Evolutionary conservation across 1,139 yeast species (phyloP), one percentile per base, ranked within the genome.

Genomic region (Yamadazyma trypodendri): DNA sequence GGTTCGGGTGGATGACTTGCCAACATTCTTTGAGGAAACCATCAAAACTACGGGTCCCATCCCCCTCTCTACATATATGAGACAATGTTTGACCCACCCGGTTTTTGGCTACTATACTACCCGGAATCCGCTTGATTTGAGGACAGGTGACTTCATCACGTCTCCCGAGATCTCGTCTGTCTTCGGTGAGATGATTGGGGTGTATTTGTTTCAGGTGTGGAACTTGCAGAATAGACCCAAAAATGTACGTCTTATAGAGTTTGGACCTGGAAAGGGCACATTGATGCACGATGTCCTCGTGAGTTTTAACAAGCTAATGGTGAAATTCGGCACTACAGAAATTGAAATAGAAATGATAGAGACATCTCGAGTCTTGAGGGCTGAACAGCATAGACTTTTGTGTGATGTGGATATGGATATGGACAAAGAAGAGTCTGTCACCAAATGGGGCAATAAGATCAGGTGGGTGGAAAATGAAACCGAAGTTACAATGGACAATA

Each of bases 231-330:
- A 70, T 2, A 61, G 58, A 29, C 86, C 89, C 0, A 24, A 46
- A 2, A 46, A 54, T 7, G 61, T 82, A 23, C 66, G 83, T 39
- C 52, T 87, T n/a, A 68, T 86, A n/a, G 96, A 87, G 56, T 79
- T 86, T 56, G 96, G 96, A 0, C 96, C 96, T 0, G 96, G 96
- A 4, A 72, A 75, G 50, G 96, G 96, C 1, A 85, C 96, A 0
- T 63, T 87, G 49, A 80, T 85, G 79, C 68, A 68, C 50, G 96
- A 87, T 55, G 62, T 76, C 31, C 55, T 87, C 45, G 60, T 60
- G 10, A 63, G 73, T 1, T 72, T 80, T 51, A 65, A 71, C 37
- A 67, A 61, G 42, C 63, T 79, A 32, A 53, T 57, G 11, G 54
- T 63, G 38, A 40, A 27, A 38, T 43, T 10, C 14, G 28, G 20